Percentiles rank a stretch among this genome's conserved stretches.
Evolutionary conservation across 768 basidiomycete genomes (phyloP).

Genomic region (Amanita rimosa): DNA sequence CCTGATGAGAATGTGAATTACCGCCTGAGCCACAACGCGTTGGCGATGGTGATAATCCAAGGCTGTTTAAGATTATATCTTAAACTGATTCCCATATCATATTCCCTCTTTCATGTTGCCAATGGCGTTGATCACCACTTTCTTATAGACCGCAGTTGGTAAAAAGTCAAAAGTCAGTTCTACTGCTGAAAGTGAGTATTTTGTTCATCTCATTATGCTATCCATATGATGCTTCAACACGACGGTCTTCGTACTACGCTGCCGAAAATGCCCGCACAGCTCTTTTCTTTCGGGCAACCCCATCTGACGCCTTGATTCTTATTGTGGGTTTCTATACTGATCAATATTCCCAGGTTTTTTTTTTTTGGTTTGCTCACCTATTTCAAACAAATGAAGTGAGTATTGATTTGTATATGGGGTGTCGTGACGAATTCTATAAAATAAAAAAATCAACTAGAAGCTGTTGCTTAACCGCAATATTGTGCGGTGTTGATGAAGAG

Average conservation of each 20-base stretch:
- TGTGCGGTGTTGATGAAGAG: slow-evolving; percentile 44
- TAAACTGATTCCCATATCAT: not conserved
- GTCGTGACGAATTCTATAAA: slow-evolving; percentile 33
- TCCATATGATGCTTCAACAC: slow-evolving; percentile 72
- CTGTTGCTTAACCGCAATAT: slow-evolving; percentile 61
- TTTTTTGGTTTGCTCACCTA: not conserved
- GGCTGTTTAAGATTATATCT: slow-evolving; percentile 53
- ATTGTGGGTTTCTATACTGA: not conserved
- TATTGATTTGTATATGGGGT: not conserved
- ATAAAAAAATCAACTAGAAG: slow-evolving; percentile 70
- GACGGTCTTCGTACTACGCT: slow-evolving; percentile 81
- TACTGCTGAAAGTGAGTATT: slow-evolving; percentile 22
- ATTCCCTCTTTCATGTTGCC: not conserved
- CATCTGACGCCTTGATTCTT: slow-evolving; percentile 35
- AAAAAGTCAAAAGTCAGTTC: not conserved
- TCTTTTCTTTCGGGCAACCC: slow-evolving; percentile 75
- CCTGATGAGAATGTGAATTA: slow-evolving; percentile 71
- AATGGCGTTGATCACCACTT: not conserved
- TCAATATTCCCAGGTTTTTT: not conserved
- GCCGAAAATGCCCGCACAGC: slow-evolving; percentile 94
- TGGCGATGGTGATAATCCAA: slow-evolving; percentile 60
- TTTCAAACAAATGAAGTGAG: slow-evolving; percentile 5
- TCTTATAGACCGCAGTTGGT: not conserved
- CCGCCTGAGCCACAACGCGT: slow-evolving; percentile 51
- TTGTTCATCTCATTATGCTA: slow-evolving; percentile 4